Evolutionary conservation across 371 early-diverging fungal genomes (phyloP).

Genomic region (Actinomortierella wolfii): DNA sequence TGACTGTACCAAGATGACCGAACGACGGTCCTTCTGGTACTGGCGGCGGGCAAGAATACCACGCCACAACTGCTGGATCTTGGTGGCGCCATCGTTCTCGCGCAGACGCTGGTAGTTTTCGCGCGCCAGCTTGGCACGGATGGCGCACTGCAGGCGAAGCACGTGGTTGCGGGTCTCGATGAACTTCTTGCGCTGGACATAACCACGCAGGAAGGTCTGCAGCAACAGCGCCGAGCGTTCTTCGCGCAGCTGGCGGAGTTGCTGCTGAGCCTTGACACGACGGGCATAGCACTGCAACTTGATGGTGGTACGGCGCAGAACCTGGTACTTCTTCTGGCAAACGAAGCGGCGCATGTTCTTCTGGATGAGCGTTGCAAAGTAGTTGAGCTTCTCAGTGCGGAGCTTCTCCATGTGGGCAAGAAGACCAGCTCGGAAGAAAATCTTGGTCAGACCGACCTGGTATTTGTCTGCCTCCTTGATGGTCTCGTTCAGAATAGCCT

Average conservation of each 20-base stretch:
- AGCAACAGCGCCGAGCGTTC: constrained; percentile 76
- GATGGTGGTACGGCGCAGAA: constrained; percentile 60
- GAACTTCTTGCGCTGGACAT: constrained; percentile 62
- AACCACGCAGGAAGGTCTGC: constrained; percentile 74
- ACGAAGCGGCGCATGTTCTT: constrained; percentile 85
- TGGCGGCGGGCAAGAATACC: constrained; percentile 64
- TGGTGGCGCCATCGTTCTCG: constrained; percentile 71
- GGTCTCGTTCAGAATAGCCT: constrained; percentile 67
- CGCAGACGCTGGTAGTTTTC: constrained; percentile 56
- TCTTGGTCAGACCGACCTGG: constrained; percentile 96
- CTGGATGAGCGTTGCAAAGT: constrained; percentile 85
- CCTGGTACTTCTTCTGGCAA: constrained; percentile 69
- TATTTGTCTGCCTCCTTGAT: constrained; percentile 85
- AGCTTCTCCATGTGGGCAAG: constrained; percentile 91
- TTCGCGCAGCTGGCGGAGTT: constrained; percentile 61
- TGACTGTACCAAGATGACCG: constrained; percentile 79
- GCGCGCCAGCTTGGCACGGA: constrained; percentile 65
- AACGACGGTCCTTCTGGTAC: constrained; percentile 52
- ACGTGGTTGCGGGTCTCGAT: constrained; percentile 35
- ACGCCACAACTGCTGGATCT: constrained; percentile 73
- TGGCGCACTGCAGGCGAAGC: constrained; percentile 56
- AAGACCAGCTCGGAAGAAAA: constrained; percentile 99
- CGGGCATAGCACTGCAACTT: constrained; percentile 68
- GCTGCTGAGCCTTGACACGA: constrained; percentile 62
- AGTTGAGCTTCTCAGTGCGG: constrained; percentile 80